Conservation (phyloP, 371 early-diverging fungal genomes). For the Apophysomyces variabilis region DNA sequence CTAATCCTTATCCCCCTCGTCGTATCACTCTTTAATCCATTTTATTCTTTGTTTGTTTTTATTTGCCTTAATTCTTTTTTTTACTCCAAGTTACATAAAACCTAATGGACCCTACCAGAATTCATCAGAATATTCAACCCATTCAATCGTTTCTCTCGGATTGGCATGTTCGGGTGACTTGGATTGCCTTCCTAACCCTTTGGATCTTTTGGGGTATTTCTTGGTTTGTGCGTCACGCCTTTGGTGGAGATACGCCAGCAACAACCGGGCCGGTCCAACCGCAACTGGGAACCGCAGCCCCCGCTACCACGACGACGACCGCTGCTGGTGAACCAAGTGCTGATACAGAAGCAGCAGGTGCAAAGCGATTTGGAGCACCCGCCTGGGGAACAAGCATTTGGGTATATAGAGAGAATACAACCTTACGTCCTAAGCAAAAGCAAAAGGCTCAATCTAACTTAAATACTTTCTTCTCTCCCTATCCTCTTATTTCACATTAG, state of each 20-base stretch:
- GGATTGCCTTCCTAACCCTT: constrained; percentile 44
- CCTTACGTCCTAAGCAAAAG: not conserved
- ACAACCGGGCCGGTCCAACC: not conserved
- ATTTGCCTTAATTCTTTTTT: too few relatives aligned
- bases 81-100: too few relatives aligned
- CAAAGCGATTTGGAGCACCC: constrained; percentile 20
- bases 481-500: constrained; percentile 7
- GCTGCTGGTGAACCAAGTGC: constrained; percentile 14
- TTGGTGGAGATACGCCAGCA: constrained; percentile 31
- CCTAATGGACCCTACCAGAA: constrained; percentile 4
- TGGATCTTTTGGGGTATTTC: constrained; percentile 42
- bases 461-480: too few relatives aligned
- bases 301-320: constrained; percentile 4
- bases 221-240: constrained; percentile 41
- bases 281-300: not conserved
- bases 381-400: constrained; percentile 32
- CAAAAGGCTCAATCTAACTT: too few relatives aligned
- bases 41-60: too few relatives aligned
- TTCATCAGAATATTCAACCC: constrained; percentile 13
- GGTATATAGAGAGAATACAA: not conserved
- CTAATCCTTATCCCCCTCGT: too few relatives aligned
- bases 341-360: constrained; percentile 18
- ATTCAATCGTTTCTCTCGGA: constrained; percentile 27
- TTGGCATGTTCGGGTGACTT: constrained; percentile 42
- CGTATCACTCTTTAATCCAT: too few relatives aligned